Conservation (phyloP, 2,329 filamentous ascomycete species). For the Diaporthe citri region DNA sequence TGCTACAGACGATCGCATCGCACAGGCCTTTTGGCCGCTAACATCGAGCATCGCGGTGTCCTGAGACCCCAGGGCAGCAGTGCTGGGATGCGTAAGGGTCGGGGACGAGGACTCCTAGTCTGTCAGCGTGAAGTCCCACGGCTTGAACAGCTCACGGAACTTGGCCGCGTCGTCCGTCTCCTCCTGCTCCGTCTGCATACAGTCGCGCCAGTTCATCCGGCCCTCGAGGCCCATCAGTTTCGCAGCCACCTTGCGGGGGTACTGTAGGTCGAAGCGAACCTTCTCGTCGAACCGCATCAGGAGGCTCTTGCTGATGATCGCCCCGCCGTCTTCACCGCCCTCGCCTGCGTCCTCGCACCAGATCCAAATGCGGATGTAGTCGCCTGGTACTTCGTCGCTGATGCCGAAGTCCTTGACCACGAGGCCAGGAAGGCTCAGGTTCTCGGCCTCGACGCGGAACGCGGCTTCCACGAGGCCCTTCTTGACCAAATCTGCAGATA, state of each 20-base stretch:
- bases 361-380: constrained; percentile 88
- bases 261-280: constrained; percentile 89
- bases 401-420: constrained; percentile 61
- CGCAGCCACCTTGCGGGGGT: constrained; percentile 86
- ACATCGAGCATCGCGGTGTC: constrained; percentile 13
- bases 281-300: constrained; percentile 79
- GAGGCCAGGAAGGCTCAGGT: constrained; percentile 69
- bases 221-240: constrained; percentile 86
- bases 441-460: constrained; percentile 90
- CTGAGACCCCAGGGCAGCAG: background rate
- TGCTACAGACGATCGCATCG: background rate
- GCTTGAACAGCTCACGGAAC: constrained; percentile 85
- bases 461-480: constrained; percentile 86
- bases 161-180: constrained; percentile 82
- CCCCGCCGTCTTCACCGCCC: constrained; percentile 51
- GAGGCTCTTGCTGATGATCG: constrained; percentile 75
- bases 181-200: constrained; percentile 80
- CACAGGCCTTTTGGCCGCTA: background rate
- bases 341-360: constrained; percentile 73
- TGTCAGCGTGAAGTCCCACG: constrained; percentile 82
- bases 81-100: background rate
- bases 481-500: constrained; percentile 75
- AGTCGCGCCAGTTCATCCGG: constrained; percentile 87
- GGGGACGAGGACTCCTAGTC: constrained; percentile 36
- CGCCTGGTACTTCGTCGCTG: constrained; percentile 63